These are phyloP conservation scores for Brassica cretica DNA, from an alignment of 345 rosid species.

Conservation along the genomic window DNA sequence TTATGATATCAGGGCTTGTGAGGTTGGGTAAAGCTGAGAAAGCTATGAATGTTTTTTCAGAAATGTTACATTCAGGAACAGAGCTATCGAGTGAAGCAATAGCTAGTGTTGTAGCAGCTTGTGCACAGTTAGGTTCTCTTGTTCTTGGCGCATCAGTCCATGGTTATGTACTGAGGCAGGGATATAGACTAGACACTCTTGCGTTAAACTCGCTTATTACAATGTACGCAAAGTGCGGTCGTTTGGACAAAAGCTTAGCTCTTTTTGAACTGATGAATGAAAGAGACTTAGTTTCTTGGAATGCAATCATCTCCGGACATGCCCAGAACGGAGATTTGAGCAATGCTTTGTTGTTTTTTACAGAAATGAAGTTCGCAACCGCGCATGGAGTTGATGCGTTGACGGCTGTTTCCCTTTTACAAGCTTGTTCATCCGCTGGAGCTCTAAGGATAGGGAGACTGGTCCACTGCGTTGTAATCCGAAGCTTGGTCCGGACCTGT, in stretches of 20 bases:
- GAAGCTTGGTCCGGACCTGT: slow-evolving; percentile 51
- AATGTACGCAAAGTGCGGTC: slow-evolving; percentile 68
- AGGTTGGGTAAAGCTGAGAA: slow-evolving; percentile 57
- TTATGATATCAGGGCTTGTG: slow-evolving; percentile 78
- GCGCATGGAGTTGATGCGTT: slow-evolving; percentile 59
- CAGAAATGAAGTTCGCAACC: slow-evolving; percentile 44
- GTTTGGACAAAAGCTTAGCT: slow-evolving; percentile 48
- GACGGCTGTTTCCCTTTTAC: slow-evolving; percentile 66
- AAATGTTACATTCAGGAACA: slow-evolving; percentile 52
- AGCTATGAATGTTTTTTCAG: slow-evolving; percentile 52
- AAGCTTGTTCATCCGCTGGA: slow-evolving; percentile 61
- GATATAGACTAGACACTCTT: slow-evolving; percentile 47
- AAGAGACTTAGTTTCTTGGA: slow-evolving; percentile 77
- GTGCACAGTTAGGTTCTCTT: slow-evolving; percentile 60
- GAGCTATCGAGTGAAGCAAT: slow-evolving; percentile 61
- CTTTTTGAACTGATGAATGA: slow-evolving; percentile 54
- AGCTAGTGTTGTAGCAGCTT: slow-evolving; percentile 64
- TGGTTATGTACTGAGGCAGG: slow-evolving; percentile 55
- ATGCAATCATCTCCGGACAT: slow-evolving; percentile 72
- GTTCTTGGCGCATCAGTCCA: slow-evolving; percentile 64
- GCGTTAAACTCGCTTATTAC: slow-evolving; percentile 71
- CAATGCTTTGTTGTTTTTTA: slow-evolving; percentile 52
- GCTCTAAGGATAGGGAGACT: slow-evolving; percentile 63
- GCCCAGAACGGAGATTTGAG: slow-evolving; percentile 58
- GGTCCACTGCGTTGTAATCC: slow-evolving; percentile 57